phyloP scores from a whole-genome alignment of 2,329 filamentous ascomycete genomes.

The Helicocarpus griseus region DNA sequence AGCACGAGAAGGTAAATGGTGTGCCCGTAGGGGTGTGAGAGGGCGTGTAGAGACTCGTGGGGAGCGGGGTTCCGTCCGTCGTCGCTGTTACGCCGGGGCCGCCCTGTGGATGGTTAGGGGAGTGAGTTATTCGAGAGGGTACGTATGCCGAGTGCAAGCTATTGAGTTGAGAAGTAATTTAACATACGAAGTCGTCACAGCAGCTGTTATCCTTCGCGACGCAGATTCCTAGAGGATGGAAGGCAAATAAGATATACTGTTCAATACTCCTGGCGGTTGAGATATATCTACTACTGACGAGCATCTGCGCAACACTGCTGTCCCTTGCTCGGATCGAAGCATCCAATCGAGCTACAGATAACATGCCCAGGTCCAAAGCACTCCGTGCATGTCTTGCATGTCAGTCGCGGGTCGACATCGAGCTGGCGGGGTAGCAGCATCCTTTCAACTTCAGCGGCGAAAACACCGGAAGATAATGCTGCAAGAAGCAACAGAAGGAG shows the following conservation, averaged over 20 bases:
- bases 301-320: slow-evolving; percentile 6
- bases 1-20: not conserved
- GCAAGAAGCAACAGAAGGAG: not conserved
- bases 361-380: slow-evolving; percentile 4
- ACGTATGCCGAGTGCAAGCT: not conserved
- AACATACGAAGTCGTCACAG: slow-evolving; percentile 5
- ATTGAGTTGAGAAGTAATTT: not conserved
- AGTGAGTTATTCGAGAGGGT: not conserved
- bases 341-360: slow-evolving; percentile 1
- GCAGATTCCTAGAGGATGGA: not conserved
- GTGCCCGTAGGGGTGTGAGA: slow-evolving; percentile 2
- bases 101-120: not conserved
- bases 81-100: slow-evolving; percentile 6
- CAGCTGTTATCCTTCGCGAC: slow-evolving; percentile 6
- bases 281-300: slow-evolving; percentile 1
- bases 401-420: not conserved
- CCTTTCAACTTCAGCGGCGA: not conserved
- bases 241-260: not conserved
- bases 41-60: not conserved
- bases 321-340: slow-evolving; percentile 1
- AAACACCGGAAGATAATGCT: not conserved
- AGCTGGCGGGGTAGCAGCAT: not conserved
- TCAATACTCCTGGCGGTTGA: not conserved
- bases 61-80: not conserved
- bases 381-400: slow-evolving; percentile 6